phyloP scores from a whole-genome alignment of 371 early-diverging fungal genomes.

The Mortierella sp. region DNA sequence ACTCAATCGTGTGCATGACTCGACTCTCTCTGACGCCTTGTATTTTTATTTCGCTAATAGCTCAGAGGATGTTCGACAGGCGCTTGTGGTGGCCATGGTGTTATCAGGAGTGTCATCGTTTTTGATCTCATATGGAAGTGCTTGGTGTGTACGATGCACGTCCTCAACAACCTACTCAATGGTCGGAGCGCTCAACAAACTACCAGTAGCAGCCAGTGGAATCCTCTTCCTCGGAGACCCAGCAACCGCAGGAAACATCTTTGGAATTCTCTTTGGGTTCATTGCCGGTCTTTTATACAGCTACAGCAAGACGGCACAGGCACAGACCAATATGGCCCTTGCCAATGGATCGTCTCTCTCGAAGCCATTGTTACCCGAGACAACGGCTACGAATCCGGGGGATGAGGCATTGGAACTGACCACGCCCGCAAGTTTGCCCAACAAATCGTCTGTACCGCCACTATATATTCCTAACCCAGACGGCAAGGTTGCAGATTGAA shows the following conservation, averaged over 20 bases:
- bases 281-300: slow-evolving; percentile 89
- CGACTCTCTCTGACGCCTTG: slow-evolving; percentile 4
- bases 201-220: slow-evolving; percentile 96
- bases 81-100: slow-evolving; percentile 80
- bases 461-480: slow-evolving; percentile 21
- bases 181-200: slow-evolving; percentile 99
- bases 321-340: slow-evolving; percentile 54
- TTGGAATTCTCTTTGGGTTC: slow-evolving; percentile 89
- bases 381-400: background rate
- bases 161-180: slow-evolving; percentile 98
- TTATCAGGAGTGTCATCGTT: slow-evolving; percentile 93
- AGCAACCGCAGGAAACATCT: slow-evolving; percentile 83
- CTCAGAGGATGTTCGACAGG: slow-evolving; percentile 63
- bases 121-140: slow-evolving; percentile 92
- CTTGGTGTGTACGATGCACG: slow-evolving; percentile 97
- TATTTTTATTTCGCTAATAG: slow-evolving; percentile 32
- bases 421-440: background rate
- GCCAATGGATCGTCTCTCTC: slow-evolving; percentile 38
- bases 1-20: no score
- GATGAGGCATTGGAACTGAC: slow-evolving; percentile 15
- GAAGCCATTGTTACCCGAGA: slow-evolving; percentile 16
- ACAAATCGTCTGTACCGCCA: slow-evolving; percentile 5
- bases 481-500: slow-evolving; percentile 22
- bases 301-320: slow-evolving; percentile 78
- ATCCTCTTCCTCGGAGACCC: slow-evolving; percentile 95